Evolutionary conservation across 2,329 filamentous ascomycete genomes (phyloP).

Genomic region (Anisogramma anomala): DNA sequence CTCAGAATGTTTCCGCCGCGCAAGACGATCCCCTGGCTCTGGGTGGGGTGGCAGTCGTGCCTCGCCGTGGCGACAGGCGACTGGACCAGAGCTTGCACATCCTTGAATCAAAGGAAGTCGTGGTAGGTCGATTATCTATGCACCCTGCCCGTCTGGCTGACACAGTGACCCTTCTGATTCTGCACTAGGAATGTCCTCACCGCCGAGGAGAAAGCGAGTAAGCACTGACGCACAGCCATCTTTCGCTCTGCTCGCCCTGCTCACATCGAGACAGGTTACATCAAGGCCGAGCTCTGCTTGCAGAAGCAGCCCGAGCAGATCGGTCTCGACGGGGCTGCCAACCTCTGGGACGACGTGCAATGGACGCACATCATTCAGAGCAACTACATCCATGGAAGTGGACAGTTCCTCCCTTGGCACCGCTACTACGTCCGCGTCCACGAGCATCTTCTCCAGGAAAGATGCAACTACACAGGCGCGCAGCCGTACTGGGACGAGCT

Average conservation of each 20-base stretch:
- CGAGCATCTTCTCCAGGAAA: conserved; percentile 20
- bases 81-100: neutral
- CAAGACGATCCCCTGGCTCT: neutral
- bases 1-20: neutral
- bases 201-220: neutral
- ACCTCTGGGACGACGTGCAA: conserved; percentile 5
- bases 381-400: conserved; percentile 16
- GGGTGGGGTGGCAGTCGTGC: neutral
- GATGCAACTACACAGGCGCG: conserved; percentile 23
- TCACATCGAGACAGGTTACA: neutral
- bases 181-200: neutral
- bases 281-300: conserved; percentile 6
- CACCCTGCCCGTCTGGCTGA: no score
- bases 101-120: neutral
- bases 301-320: neutral
- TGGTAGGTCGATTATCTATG: no score
- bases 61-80: neutral
- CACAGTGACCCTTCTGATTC: no score
- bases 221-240: neutral
- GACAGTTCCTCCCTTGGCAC: conserved; percentile 27
- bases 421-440: conserved; percentile 23
- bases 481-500: conserved; percentile 26
- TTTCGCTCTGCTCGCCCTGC: neutral
- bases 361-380: conserved; percentile 12
- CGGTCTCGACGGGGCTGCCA: conserved; percentile 1